Conservation (phyloP, 768 basidiomycete genomes). For the Paxillus ammoniavirescens region DNA sequence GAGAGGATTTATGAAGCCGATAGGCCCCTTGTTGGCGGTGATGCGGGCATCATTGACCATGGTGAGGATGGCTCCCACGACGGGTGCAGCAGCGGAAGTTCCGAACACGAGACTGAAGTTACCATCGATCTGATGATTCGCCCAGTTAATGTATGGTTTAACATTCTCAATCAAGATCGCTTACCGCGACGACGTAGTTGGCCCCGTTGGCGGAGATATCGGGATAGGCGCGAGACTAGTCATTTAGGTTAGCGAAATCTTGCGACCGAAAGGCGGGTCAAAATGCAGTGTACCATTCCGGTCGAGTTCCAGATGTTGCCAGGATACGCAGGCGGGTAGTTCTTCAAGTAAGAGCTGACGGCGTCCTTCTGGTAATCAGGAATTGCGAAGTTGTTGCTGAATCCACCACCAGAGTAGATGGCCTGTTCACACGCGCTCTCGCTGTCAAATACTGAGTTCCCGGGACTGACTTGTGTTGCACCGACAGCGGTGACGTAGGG, state of each 20-base stretch:
- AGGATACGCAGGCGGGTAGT: conserved; percentile 41
- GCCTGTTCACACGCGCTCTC: conserved; percentile 46
- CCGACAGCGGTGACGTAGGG: conserved; percentile 71
- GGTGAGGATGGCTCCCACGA: conserved; percentile 59
- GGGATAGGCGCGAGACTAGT: conserved; percentile 54
- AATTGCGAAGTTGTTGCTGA: conserved; percentile 51
- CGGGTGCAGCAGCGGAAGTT: conserved; percentile 59
- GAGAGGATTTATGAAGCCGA: conserved; percentile 62
- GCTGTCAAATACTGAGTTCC: conserved; percentile 41
- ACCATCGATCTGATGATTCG: conserved; percentile 32
- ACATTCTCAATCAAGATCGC: conserved; percentile 4
- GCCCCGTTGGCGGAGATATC: conserved; percentile 58
- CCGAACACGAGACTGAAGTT: conserved; percentile 43
- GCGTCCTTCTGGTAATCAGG: conserved; percentile 52
- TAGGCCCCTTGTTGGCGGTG: conserved; percentile 39
- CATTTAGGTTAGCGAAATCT: conserved; percentile 17
- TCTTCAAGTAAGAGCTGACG: conserved; percentile 44
- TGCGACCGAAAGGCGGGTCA: neutral
- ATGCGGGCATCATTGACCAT: conserved; percentile 63
- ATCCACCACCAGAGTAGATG: conserved; percentile 53
- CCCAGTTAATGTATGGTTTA: conserved; percentile 12
- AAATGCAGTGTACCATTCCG: conserved; percentile 31
- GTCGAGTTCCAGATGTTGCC: conserved; percentile 45
- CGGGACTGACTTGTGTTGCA: conserved; percentile 51
- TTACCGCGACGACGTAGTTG: conserved; percentile 25